Evolutionary conservation across 2,329 filamentous ascomycete genomes (phyloP).

Genomic region (Aspergillus fijiensis): DNA sequence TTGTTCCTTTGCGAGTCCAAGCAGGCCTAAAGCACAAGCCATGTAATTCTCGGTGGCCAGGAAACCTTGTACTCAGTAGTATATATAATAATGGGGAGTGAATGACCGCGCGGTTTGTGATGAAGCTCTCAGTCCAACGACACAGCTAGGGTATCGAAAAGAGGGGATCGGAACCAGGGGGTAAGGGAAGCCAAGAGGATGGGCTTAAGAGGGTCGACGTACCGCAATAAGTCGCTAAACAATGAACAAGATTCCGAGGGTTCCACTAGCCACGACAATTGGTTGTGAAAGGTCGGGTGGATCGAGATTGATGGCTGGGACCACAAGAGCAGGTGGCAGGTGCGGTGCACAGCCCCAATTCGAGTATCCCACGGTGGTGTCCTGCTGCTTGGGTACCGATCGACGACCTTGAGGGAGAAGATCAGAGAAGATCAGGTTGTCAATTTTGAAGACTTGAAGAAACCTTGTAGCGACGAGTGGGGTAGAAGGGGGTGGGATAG

Average conservation of each 20-base stretch:
- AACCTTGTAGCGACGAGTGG: not conserved
- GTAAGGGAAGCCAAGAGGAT: not conserved
- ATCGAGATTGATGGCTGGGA: not conserved
- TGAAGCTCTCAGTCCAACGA: not conserved
- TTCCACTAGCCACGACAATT: conserved; percentile 3
- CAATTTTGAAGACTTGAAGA: not conserved
- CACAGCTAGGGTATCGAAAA: not conserved
- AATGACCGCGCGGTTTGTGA: not conserved
- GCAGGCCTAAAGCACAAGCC: not conserved
- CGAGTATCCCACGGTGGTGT: conserved; percentile 1
- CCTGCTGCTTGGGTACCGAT: no score
- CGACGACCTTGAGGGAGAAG: no score
- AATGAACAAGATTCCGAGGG: not conserved
- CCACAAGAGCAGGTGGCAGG: conserved; percentile 3
- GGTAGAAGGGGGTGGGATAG: not conserved
- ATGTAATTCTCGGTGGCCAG: not conserved
- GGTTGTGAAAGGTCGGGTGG: not conserved
- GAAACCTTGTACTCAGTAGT: not conserved
- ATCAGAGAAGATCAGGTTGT: not conserved
- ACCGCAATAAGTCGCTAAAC: conserved; percentile 1
- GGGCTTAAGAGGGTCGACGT: not conserved
- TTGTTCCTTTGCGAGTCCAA: not conserved
- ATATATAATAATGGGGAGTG: not conserved
- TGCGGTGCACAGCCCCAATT: conserved; percentile 8
- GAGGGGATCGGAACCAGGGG: not conserved